Conservation (phyloP, 2,329 filamentous ascomycete genomes). For the Neopestalotiopsis clavispora region DNA sequence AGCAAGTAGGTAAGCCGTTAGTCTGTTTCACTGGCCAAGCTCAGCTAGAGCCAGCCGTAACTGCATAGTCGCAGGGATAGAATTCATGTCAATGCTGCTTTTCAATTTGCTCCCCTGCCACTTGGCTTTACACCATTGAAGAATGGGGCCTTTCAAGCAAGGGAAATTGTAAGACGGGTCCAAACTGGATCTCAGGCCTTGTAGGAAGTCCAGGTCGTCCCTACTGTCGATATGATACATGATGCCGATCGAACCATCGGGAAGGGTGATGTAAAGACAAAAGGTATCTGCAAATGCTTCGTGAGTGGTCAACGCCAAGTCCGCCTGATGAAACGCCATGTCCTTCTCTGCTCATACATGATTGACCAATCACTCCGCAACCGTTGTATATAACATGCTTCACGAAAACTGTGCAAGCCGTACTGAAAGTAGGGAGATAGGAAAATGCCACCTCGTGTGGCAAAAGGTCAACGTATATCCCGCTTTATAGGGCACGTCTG, state of each 20-base stretch:
- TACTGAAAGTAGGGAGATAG: background rate
- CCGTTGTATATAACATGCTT: background rate
- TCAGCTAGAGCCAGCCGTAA: constrained; percentile 12
- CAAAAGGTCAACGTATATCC: no score
- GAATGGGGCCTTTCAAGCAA: constrained; percentile 25
- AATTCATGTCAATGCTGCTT: constrained; percentile 21
- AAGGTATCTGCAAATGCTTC: constrained; percentile 21
- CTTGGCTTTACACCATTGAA: constrained; percentile 30
- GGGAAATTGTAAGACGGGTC: constrained; percentile 12
- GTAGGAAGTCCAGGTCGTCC: constrained; percentile 12
- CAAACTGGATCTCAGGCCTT: background rate
- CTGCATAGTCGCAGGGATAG: constrained; percentile 17
- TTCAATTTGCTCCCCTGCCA: constrained; percentile 30
- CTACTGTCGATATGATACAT: constrained; percentile 30
- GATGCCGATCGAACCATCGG: constrained; percentile 13
- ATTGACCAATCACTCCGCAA: background rate
- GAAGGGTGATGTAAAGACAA: background rate
- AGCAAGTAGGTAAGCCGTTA: background rate
- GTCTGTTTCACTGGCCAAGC: background rate
- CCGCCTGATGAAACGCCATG: background rate
- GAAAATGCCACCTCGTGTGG: background rate
- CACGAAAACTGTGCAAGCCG: background rate
- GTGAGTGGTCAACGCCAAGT: constrained; percentile 16
- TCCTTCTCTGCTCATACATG: background rate
- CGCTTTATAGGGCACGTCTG: background rate